A percentile compares a stretch with the other conserved stretches of the same genome.
Evolutionary conservation across 2,329 filamentous ascomycete genomes (phyloP).

Genomic region (Colletotrichum lupini): DNA sequence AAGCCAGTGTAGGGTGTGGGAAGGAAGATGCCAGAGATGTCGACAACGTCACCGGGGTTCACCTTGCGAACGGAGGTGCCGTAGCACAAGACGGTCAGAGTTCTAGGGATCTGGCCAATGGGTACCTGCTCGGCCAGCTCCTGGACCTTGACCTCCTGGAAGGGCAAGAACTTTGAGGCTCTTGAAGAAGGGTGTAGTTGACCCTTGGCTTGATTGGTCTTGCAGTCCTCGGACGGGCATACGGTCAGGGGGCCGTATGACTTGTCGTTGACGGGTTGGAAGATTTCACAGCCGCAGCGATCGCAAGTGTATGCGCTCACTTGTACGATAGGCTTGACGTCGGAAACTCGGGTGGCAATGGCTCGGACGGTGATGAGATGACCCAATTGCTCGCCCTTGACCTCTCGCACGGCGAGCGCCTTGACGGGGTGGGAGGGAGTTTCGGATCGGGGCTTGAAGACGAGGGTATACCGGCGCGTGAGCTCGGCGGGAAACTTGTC

Average conservation of each 20-base stretch:
- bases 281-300: conserved; percentile 95
- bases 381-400: conserved; percentile 92
- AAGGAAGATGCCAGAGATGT: conserved; percentile 94
- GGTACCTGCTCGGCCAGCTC: conserved; percentile 99
- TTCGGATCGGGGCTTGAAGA: conserved; percentile 91
- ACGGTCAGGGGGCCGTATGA: conserved; percentile 88
- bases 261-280: conserved; percentile 93
- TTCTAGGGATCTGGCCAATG: conserved; percentile 95
- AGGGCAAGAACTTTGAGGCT: conserved; percentile 95
- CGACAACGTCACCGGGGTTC: conserved; percentile 93
- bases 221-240: conserved; percentile 92
- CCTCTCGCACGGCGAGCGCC: conserved; percentile 88
- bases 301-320: conserved; percentile 99
- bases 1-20: conserved; percentile 99
- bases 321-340: conserved; percentile 97
- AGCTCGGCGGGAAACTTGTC: conserved; percentile 92
- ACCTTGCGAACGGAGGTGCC: conserved; percentile 87
- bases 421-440: conserved; percentile 72
- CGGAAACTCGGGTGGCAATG: conserved; percentile 94
- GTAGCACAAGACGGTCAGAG: conserved; percentile 89
- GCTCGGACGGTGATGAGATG: conserved; percentile 93
- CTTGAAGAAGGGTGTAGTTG: conserved; percentile 95
- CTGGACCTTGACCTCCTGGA: conserved; percentile 98
- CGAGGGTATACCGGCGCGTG: conserved; percentile 92
- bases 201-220: conserved; percentile 89